Evolutionary conservation across 768 basidiomycete species (phyloP), one percentile per base, ranked within the genome.

Genomic region (Mycena alexandri): DNA sequence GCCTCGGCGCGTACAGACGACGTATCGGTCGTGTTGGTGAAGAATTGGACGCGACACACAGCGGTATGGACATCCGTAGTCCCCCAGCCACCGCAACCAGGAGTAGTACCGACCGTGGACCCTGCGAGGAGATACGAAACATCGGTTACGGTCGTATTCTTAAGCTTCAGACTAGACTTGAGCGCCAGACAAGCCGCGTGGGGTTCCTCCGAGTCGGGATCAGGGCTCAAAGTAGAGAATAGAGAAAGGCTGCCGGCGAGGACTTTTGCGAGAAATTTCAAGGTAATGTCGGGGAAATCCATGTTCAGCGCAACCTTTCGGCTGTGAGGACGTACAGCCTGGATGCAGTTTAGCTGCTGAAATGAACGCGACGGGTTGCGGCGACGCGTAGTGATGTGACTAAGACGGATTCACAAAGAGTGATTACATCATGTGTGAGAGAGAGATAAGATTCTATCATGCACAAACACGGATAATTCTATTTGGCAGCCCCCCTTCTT

Each of bases 1-100:
- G 61, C 61, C 38, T 68, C 67, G 13, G 67, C 67, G 5, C 62
- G 67, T 33, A 68, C 33, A 12, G 56, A 33, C n/a, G 67, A 68
- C 17, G 55, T 57, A 3, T 21, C 22, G 38, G 44, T 38, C 14
- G 67, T 68, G 10, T 46, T 25, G 16, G 61, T 63, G 17, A 50
- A 50, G 17, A 68, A 68, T 41, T 68, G 55, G 4, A 68, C 67
- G 6, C 67, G 61, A 41, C 67, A 68, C 21, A 68, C 17, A 12
- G 61, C n/a, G 2, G 61, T 48, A 14, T 7, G 36, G 7, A 59
- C 61, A 24, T 52, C 22, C 17, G 12, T 36, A 36, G 62, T 42
- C 17, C 36, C 42, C 19, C 50, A 6, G 17, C 13, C 21, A 38
- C 62, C 63, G 1, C n/a, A 16, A 11, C 56, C 67, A 13, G 36